Conservation (phyloP, 2,329 filamentous ascomycete species). For the Exserohilum rostratum region DNA sequence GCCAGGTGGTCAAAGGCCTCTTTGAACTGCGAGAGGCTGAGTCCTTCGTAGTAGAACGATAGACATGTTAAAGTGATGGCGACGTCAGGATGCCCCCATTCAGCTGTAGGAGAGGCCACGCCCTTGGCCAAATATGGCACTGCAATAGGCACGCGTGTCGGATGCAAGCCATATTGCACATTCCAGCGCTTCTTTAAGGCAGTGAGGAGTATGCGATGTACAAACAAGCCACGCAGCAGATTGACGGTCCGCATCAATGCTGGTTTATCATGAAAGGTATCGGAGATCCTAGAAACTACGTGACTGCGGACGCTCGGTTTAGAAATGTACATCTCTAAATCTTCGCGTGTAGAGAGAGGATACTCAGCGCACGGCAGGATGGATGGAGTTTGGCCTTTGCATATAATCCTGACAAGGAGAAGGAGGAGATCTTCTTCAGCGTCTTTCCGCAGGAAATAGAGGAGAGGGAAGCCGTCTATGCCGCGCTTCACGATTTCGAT, state of each 20-base stretch:
- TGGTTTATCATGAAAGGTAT: slow-evolving; percentile 43
- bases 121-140: slow-evolving; percentile 71
- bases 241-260: slow-evolving; percentile 56
- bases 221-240: slow-evolving; percentile 68
- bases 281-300: slow-evolving; percentile 24
- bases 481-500: slow-evolving; percentile 57
- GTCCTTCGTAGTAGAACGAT: slow-evolving; percentile 67
- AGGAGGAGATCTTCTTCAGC: slow-evolving; percentile 40
- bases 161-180: slow-evolving; percentile 62
- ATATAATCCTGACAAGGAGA: slow-evolving; percentile 41
- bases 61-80: slow-evolving; percentile 52
- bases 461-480: slow-evolving; percentile 56
- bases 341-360: slow-evolving; percentile 18
- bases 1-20: slow-evolving; percentile 59
- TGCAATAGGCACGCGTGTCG: slow-evolving; percentile 63
- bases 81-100: slow-evolving; percentile 72
- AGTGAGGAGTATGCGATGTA: slow-evolving; percentile 64
- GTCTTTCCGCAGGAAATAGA: slow-evolving; percentile 60
- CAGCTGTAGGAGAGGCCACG: slow-evolving; percentile 65
- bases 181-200: slow-evolving; percentile 69
- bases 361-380: slow-evolving; percentile 34
- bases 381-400: slow-evolving; percentile 30
- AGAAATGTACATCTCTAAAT: slow-evolving; percentile 46
- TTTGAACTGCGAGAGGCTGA: slow-evolving; percentile 57
- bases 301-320: slow-evolving; percentile 21